Base-by-base conservation (phyloP, 257 asterid species). In the Primulina huaijiensis region DNA sequence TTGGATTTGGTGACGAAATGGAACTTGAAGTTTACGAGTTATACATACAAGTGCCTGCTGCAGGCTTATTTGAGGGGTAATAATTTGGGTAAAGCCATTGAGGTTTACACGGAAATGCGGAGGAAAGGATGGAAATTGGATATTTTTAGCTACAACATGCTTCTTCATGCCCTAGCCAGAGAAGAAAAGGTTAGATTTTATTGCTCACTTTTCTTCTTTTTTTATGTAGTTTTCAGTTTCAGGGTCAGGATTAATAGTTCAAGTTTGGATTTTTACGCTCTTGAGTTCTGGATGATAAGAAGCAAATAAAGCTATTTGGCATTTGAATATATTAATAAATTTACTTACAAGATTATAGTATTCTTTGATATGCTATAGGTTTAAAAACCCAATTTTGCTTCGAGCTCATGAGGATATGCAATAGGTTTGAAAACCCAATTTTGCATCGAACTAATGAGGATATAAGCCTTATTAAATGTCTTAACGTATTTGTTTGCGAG, bases 41-140 rank as follows among this genome's bases (percentile, higher is more conserved):
- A 93, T 65, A 87, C 91, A n/a, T 90, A 86, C 17, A 93, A 90
- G 88, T 90, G 97, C 78, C 92, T 93, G 72, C 77, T 90, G 63
- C 97, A 90, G 73, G 96, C 91, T 17, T 87, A 86, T 67, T 74
- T 93, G 84, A 89, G 99, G 69, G 84, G 82, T 43, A 66, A 75
- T 38, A 83, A 84, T 64, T 73, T 80, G 74, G 58, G 72, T 57
- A 82, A 77, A 69, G 96, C 92, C 19, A 70, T 76, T 64, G 69
- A 74, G 76, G 87, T 90, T 65, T 89, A 89, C 53, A 62, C 29
- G 38, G 84, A 81, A 46, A 80, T 89, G 83, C 76, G 84, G 76
- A 84, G 82, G 82, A 86, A 87, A 69, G 91, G 96, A 43, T 83
- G 86, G 79, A 79, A 61, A 46, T 75, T 93, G 82, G 99, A 93